A percentile compares a stretch with the other conserved stretches of the same genome.
Conservation (phyloP, 2,329 filamentous ascomycete genomes). For the Immersiporthe knoxdaviesiana region DNA sequence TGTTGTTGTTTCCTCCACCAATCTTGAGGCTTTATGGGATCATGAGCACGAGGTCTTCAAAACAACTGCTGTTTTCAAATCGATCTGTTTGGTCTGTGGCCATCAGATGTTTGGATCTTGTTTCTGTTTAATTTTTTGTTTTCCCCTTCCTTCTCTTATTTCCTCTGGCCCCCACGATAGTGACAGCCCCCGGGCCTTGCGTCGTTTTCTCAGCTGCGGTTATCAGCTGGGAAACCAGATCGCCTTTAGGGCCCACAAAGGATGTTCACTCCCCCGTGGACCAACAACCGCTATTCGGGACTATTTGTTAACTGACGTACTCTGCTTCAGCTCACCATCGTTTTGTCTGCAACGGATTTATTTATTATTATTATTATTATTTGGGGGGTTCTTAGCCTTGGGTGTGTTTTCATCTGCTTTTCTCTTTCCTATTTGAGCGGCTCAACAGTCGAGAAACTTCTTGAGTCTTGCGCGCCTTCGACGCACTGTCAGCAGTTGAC, state of each 20-base stretch:
- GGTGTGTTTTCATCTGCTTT: not conserved
- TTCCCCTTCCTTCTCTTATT: not conserved
- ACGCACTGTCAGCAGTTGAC: slow-evolving; percentile 5
- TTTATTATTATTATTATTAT: too few species aligned
- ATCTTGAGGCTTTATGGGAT: not conserved
- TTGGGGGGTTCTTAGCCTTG: not conserved
- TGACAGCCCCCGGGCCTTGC: not conserved
- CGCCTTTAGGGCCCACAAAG: not conserved
- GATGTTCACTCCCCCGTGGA: not conserved
- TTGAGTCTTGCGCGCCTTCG: not conserved
- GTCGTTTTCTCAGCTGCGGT: not conserved
- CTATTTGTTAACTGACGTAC: not conserved
- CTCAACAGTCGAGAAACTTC: not conserved
- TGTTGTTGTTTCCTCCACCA: not conserved
- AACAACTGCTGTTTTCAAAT: not conserved
- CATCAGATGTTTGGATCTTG: not conserved
- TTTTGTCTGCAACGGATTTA: not conserved
- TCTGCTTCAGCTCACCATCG: not conserved
- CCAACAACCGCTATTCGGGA: not conserved
- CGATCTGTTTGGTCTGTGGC: not conserved
- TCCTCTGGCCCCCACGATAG: slow-evolving; percentile 5
- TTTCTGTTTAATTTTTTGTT: not conserved
- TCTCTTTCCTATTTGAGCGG: not conserved
- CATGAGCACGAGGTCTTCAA: not conserved
- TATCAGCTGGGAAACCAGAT: not conserved